These are phyloP conservation scores for Lecanicillium sp. DNA, from an alignment of 2,329 filamentous ascomycete genomes.

Conservation along the genomic window DNA sequence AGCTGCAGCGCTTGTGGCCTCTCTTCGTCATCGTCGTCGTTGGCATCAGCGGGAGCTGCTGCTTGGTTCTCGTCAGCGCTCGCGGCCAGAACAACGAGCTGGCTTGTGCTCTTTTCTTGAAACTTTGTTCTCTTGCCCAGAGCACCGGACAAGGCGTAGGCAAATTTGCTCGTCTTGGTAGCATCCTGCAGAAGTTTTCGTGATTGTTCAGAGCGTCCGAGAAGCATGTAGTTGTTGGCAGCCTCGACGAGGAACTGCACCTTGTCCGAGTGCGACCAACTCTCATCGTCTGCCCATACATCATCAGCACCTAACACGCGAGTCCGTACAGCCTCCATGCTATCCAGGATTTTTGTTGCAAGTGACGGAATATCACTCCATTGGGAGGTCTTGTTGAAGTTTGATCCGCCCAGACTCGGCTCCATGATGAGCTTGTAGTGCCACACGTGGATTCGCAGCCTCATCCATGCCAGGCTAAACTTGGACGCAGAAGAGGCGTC, in stretches of 20 bases:
- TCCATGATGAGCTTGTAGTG: constrained; percentile 53
- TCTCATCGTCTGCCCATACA: constrained; percentile 26
- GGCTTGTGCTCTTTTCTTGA: constrained; percentile 72
- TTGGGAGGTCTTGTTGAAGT: constrained; percentile 47
- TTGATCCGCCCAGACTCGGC: constrained; percentile 45
- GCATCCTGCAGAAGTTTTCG: constrained; percentile 62
- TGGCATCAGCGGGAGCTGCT: constrained; percentile 10
- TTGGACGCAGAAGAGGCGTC: constrained; percentile 31
- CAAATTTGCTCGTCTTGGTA: constrained; percentile 57
- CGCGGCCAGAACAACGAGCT: constrained; percentile 83
- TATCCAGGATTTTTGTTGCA: constrained; percentile 37
- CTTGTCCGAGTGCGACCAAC: constrained; percentile 40
- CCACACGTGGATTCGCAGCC: constrained; percentile 65
- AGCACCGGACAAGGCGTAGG: constrained; percentile 76
- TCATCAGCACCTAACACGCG: constrained; percentile 25
- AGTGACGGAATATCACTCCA: constrained; percentile 53
- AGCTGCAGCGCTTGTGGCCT: constrained; percentile 64
- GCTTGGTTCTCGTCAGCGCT: constrained; percentile 42
- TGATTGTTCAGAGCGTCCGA: constrained; percentile 73
- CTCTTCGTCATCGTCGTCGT: constrained; percentile 16
- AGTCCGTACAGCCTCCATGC: constrained; percentile 32
- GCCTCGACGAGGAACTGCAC: constrained; percentile 73
- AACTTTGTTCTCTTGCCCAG: constrained; percentile 79
- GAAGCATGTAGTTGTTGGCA: constrained; percentile 73
- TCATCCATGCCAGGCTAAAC: constrained; percentile 47